A percentile compares a stretch with the other conserved stretches of the same genome.
Conservation (phyloP, 331 rosid species). For the Arachis monticola region DNA sequence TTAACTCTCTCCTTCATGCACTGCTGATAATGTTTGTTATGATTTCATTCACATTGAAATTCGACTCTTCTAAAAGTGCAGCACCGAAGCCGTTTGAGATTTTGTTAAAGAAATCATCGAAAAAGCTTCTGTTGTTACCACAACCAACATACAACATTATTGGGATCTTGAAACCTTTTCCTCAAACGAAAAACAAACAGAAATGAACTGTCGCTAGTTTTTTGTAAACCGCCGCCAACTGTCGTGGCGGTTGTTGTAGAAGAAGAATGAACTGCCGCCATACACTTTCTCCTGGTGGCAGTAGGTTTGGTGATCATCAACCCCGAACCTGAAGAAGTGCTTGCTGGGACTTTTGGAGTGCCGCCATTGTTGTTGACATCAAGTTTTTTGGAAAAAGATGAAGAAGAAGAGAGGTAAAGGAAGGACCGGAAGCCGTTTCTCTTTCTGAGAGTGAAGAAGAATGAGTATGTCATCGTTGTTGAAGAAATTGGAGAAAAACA, state of each 20-base stretch:
- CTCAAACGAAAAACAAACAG: constrained; percentile 54
- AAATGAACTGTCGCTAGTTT: constrained; percentile 1
- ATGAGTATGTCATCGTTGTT: constrained; percentile 32
- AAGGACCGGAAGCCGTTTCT: constrained; percentile 86
- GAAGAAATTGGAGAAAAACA: background rate
- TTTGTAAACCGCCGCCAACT: constrained; percentile 35
- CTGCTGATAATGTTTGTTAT: constrained; percentile 34
- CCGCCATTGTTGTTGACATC: constrained; percentile 41
- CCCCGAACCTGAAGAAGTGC: background rate
- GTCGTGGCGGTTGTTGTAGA: background rate
- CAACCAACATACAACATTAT: constrained; percentile 71
- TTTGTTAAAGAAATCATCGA: constrained; percentile 86
- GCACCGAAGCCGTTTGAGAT: constrained; percentile 88
- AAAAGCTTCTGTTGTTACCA: constrained; percentile 83
- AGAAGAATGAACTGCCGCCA: too few relatives aligned
- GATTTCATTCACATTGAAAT: constrained; percentile 80
- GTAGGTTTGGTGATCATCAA: constrained; percentile 24
- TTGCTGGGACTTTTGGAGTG: constrained; percentile 37
- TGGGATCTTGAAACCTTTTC: constrained; percentile 87
- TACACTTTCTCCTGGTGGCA: too few relatives aligned
- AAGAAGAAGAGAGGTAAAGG: constrained; percentile 54
- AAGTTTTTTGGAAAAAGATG: constrained; percentile 40
- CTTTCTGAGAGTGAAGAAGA: constrained; percentile 58
- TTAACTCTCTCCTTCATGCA: constrained; percentile 73
- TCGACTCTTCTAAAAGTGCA: constrained; percentile 84